Percentiles rank a stretch among this genome's conserved stretches.
phyloP scores from a whole-genome alignment of 2,329 filamentous ascomycete genomes.

The Emergomyces orientalis region DNA sequence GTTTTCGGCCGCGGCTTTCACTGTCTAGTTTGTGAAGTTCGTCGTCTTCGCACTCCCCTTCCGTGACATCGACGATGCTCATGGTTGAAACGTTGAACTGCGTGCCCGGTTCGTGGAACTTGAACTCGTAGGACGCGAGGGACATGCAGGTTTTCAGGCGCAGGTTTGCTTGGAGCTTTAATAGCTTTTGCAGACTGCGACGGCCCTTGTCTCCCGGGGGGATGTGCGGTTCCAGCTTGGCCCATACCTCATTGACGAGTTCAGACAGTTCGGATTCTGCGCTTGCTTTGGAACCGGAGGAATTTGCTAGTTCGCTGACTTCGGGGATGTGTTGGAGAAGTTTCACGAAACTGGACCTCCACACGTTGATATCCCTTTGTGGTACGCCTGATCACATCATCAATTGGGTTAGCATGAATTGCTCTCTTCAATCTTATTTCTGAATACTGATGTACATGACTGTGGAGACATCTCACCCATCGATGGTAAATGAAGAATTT shows the following conservation, averaged over 20 bases:
- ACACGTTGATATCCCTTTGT: slow-evolving; percentile 1
- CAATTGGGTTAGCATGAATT: background rate
- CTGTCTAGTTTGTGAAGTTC: background rate
- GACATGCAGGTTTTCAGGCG: slow-evolving; percentile 5
- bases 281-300: background rate
- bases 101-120: background rate
- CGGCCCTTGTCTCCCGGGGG: slow-evolving; percentile 2
- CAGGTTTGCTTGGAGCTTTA: slow-evolving; percentile 4
- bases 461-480: background rate
- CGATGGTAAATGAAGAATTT: background rate
- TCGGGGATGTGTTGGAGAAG: slow-evolving; percentile 3
- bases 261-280: background rate
- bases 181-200: slow-evolving; percentile 1
- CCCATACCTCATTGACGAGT: slow-evolving; percentile 4
- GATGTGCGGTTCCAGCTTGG: background rate
- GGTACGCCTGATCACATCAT: background rate
- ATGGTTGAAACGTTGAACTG: slow-evolving; percentile 3
- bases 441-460: background rate
- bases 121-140: background rate
- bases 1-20: background rate
- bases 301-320: background rate
- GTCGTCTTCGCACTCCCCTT: slow-evolving; percentile 6
- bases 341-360: slow-evolving; percentile 4
- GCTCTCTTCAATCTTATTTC: background rate
- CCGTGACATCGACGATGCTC: slow-evolving; percentile 7